Percentiles rank a stretch among this genome's conserved stretches.
Evolutionary conservation across 768 basidiomycete species (phyloP).

Genomic region (Calocybe cyanea): DNA sequence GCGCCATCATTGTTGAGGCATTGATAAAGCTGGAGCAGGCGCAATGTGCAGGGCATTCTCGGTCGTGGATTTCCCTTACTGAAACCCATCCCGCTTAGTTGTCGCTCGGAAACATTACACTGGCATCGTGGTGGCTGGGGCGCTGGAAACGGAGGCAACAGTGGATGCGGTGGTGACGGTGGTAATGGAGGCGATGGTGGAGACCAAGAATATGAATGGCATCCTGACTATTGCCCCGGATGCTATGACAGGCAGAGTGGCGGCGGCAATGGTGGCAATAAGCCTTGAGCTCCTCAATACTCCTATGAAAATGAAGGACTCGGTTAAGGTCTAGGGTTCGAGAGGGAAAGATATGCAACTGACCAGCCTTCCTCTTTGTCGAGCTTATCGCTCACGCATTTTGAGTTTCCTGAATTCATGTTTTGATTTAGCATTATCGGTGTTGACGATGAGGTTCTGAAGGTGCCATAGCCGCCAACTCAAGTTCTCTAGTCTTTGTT

Average conservation of each 20-base stretch:
- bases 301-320: slow-evolving; percentile 50
- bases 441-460: slow-evolving; percentile 87
- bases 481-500: slow-evolving; percentile 87
- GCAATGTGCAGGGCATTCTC: too few relatives aligned
- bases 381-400: slow-evolving; percentile 86
- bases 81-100: too few relatives aligned
- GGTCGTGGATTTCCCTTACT: too few relatives aligned
- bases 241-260: slow-evolving; percentile 75
- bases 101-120: too few relatives aligned
- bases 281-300: slow-evolving; percentile 80
- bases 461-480: slow-evolving; percentile 93
- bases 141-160: too few relatives aligned
- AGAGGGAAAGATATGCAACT: slow-evolving; percentile 25
- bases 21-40: too few relatives aligned
- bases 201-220: too few relatives aligned
- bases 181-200: too few relatives aligned
- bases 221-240: slow-evolving; percentile 63
- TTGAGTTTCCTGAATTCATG: slow-evolving; percentile 90
- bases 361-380: slow-evolving; percentile 91
- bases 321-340: slow-evolving; percentile 33
- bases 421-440: slow-evolving; percentile 84
- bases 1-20: too few relatives aligned
- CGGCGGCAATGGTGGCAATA: slow-evolving; percentile 74
- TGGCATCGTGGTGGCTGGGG: too few relatives aligned
- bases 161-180: too few relatives aligned